Evolutionary conservation across 73 alveolate species (phyloP).

Genomic region (Uronychia binucleata): DNA sequence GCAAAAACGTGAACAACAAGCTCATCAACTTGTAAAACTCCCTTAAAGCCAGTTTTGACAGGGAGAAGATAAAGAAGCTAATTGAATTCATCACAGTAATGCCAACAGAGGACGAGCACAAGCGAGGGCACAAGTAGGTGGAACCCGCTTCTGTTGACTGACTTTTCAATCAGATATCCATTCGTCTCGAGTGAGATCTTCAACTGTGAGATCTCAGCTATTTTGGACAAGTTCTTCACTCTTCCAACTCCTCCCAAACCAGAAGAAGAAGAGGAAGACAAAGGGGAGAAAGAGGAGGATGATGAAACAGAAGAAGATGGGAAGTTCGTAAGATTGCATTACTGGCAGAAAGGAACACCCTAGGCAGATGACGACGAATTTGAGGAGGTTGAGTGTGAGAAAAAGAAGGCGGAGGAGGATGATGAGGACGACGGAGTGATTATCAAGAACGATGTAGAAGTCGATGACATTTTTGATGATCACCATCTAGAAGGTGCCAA

Average conservation of each 20-base stretch:
- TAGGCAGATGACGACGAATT: too few relatives aligned
- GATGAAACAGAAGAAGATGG: too few relatives aligned
- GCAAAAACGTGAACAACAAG: too few relatives aligned
- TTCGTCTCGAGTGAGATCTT: slow-evolving; percentile 64
- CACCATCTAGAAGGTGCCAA: not conserved
- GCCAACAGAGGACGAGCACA: slow-evolving; percentile 55
- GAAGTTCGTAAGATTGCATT: too few relatives aligned
- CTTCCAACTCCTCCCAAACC: slow-evolving; percentile 42
- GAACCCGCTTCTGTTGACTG: not conserved
- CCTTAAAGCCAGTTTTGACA: too few relatives aligned
- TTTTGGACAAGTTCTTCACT: slow-evolving; percentile 61
- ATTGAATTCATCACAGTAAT: slow-evolving; percentile 54
- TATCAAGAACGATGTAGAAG: not conserved
- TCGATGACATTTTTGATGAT: not conserved
- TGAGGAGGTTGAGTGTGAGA: too few relatives aligned
- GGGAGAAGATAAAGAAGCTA: slow-evolving; percentile 50
- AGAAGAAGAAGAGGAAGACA: too few relatives aligned
- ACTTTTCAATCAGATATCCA: slow-evolving; percentile 55
- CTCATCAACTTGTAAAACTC: too few relatives aligned
- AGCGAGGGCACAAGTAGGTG: slow-evolving; percentile 60
- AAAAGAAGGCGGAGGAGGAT: not conserved
- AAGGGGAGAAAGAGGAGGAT: not conserved
- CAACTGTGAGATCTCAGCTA: slow-evolving; percentile 51
- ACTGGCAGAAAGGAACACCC: too few relatives aligned
- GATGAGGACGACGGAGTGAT: too few relatives aligned